Evolutionary conservation across 495 filamentous ascomycete genomes (phyloP).

Genomic region (Bombardia bombarda): DNA sequence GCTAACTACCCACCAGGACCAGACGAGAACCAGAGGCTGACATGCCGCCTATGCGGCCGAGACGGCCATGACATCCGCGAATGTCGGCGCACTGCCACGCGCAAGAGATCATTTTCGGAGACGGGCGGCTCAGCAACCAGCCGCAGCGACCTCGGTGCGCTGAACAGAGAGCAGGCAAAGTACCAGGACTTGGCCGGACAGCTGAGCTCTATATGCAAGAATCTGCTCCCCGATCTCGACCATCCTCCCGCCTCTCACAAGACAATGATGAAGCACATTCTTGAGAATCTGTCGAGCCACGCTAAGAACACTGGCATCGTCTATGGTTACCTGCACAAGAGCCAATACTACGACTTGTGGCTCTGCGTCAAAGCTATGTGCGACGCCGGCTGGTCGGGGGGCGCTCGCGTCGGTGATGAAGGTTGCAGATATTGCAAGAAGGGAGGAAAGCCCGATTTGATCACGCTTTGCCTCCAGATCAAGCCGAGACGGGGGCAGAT

Average conservation of each 20-base stretch:
- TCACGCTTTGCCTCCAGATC: constrained; percentile 7
- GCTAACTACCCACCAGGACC: too few species aligned
- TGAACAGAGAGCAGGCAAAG: constrained; percentile 2
- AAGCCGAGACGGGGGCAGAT: not conserved
- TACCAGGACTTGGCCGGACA: constrained; percentile 4
- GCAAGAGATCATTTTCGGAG: too few species aligned
- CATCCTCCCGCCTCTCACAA: constrained; percentile 5
- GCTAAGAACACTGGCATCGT: constrained; percentile 1
- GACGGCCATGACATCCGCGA: not conserved
- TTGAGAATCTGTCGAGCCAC: not conserved
- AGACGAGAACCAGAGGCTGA: too few species aligned
- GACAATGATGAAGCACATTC: constrained; percentile 7
- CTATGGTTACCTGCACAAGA: not conserved
- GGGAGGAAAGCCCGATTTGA: not conserved
- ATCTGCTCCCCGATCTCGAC: constrained; percentile 3
- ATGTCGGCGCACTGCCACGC: too few species aligned
- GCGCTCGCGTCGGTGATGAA: not conserved
- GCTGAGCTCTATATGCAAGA: constrained; percentile 1
- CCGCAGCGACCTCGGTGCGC: too few species aligned
- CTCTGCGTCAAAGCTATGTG: constrained; percentile 7
- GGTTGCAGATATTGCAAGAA: constrained; percentile 3
- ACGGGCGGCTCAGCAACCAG: too few species aligned
- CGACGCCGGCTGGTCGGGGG: constrained; percentile 2
- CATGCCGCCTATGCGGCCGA: not conserved
- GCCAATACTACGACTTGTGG: constrained; percentile 2